phyloP scores from a whole-genome alignment of 225 moss, liverwort and hornwort genomes.

The Marchantia polymorpha region DNA sequence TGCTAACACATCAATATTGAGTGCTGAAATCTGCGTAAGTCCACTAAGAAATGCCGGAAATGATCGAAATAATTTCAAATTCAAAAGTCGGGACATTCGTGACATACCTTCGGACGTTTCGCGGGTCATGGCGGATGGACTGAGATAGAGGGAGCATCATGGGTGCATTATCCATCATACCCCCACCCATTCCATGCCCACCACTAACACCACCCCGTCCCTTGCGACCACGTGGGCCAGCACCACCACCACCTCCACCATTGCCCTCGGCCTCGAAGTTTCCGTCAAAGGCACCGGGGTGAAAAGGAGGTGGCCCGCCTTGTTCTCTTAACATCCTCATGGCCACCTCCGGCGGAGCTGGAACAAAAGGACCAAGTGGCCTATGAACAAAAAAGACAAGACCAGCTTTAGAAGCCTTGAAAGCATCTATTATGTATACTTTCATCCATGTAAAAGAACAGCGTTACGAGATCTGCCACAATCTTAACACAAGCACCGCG shows the following conservation, averaged over 20 bases:
- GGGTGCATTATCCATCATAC: slow-evolving; percentile 79
- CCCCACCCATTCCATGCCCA: slow-evolving; percentile 78
- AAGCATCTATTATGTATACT: not conserved
- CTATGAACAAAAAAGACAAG: slow-evolving; percentile 32
- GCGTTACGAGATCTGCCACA: not conserved
- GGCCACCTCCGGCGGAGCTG: slow-evolving; percentile 96
- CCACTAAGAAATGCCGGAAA: not conserved
- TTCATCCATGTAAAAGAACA: not conserved
- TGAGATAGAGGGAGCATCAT: slow-evolving; percentile 84
- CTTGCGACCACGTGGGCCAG: slow-evolving; percentile 70
- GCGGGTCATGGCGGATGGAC: slow-evolving; percentile 81
- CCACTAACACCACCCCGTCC: slow-evolving; percentile 61
- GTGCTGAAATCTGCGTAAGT: not conserved
- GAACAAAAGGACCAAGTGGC: slow-evolving; percentile 97
- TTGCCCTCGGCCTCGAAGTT: slow-evolving; percentile 82
- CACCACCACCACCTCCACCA: slow-evolving; percentile 49
- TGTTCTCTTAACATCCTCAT: slow-evolving; percentile 94
- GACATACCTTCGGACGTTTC: slow-evolving; percentile 84
- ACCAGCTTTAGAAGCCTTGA: not conserved
- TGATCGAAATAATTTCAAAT: not conserved
- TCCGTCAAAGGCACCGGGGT: slow-evolving; percentile 78
- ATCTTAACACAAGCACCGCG: not conserved
- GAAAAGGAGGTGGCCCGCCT: slow-evolving; percentile 83
- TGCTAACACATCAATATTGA: too few species aligned
- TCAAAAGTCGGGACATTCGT: not conserved